phyloP scores from a whole-genome alignment of 2,329 filamentous ascomycete genomes.

The Tolypocladium ophioglossoides region DNA sequence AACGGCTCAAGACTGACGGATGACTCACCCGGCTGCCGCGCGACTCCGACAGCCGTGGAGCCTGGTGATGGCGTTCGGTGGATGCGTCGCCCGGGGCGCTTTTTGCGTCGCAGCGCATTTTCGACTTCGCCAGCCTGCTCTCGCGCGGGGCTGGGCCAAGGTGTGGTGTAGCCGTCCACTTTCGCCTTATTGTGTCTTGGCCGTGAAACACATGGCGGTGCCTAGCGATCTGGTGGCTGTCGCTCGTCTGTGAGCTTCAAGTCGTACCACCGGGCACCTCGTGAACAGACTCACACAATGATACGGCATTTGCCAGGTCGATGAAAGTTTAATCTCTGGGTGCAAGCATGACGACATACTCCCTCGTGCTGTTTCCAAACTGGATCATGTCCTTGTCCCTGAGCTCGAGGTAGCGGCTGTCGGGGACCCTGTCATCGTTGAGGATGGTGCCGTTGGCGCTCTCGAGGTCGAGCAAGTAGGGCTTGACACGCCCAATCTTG shows the following conservation, averaged over 20 bases:
- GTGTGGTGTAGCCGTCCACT: background rate
- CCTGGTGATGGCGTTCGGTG: background rate
- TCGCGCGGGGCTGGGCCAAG: no score
- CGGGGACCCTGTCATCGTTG: slow-evolving; percentile 64
- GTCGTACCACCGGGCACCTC: background rate
- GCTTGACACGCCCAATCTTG: slow-evolving; percentile 65
- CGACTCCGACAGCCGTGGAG: background rate
- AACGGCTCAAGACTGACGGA: background rate
- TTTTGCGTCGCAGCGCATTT: no score
- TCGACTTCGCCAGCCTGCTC: no score
- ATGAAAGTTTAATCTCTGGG: slow-evolving; percentile 27
- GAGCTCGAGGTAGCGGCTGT: slow-evolving; percentile 75
- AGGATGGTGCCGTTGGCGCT: slow-evolving; percentile 83
- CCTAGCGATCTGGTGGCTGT: background rate
- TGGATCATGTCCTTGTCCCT: slow-evolving; percentile 79
- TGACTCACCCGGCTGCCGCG: background rate
- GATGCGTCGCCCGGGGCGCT: background rate
- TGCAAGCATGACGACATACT: slow-evolving; percentile 90
- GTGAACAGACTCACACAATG: background rate
- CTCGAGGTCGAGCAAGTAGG: slow-evolving; percentile 88
- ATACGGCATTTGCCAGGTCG: background rate
- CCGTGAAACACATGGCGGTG: background rate
- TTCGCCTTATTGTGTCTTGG: background rate
- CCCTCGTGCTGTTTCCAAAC: slow-evolving; percentile 79
- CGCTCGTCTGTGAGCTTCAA: background rate